Evolutionary conservation across 768 basidiomycete genomes (phyloP), one percentile per base, ranked within the genome.

Genomic region (Russula sp.): DNA sequence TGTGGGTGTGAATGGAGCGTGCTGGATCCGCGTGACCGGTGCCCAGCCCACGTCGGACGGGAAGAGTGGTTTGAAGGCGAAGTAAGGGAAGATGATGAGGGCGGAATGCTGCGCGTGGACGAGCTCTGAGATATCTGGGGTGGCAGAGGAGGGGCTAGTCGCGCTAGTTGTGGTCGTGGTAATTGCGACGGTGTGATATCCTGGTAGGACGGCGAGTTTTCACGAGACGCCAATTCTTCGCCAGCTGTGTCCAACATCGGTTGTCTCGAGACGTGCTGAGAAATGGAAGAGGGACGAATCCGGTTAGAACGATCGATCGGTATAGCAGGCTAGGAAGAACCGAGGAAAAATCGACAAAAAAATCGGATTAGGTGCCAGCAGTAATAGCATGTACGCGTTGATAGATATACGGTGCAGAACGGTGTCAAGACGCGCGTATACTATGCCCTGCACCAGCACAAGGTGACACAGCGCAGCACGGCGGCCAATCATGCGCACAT

Each of bases 21-120:
- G 34, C 46, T 59, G 14, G 62, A 59, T 20, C 32, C 45, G 34
- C 35, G 57, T 13, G 61, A 59, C 14, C 7, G 61, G 5, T 49
- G 57, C 18, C 41, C 46, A 18, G 52, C 6, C 39, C 61, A 39
- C 4, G 46, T 42, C 18, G 62, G 61, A 18, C 22, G 46, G 3
- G 46, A 58, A 22, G 57, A 42, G 11, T 13, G 25, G 14, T 39
- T 10, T 4, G 61, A 55, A 5, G 51, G 62, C 7, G 62, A 54
- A 8, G 62, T 38, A 18, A 55, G 57, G 3, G 57, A 54, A 2
- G 62, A 55, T 7, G 62, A 54, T 11, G 61, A 63, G 34, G 62
- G 62, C 22, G 52, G 52, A 10, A 59, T 63, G 52, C 38, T 63
- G 41, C 62, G 62, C 11, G 56, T 63, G 22, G 62, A 63, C 10